phyloP scores from a whole-genome alignment of 2,329 filamentous ascomycete species.

The Stagonosporopsis cucurbitacearum region DNA sequence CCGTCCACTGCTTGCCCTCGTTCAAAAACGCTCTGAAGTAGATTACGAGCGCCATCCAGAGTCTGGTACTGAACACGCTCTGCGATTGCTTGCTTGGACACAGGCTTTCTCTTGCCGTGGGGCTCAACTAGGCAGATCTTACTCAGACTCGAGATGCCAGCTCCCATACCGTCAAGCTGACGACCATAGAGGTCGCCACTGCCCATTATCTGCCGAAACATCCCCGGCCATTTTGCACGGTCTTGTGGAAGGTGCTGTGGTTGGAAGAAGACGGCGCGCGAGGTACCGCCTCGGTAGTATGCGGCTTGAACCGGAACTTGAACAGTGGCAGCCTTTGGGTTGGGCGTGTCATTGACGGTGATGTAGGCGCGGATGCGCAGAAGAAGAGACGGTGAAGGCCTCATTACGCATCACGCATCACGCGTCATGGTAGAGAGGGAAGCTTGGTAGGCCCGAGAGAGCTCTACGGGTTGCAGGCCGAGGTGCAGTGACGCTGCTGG shows the following conservation, averaged over 20 bases:
- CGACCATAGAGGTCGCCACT: constrained; percentile 70
- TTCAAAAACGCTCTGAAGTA: neutral
- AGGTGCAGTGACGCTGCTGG: constrained; percentile 17
- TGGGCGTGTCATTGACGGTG: constrained; percentile 16
- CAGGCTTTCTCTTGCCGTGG: constrained; percentile 5
- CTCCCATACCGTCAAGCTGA: constrained; percentile 75
- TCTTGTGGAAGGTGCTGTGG: constrained; percentile 59
- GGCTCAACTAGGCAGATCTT: constrained; percentile 72
- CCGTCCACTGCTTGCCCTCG: constrained; percentile 13
- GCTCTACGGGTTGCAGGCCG: constrained; percentile 30
- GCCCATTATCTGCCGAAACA: constrained; percentile 66
- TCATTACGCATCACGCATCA: constrained; percentile 36
- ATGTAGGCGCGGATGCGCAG: constrained; percentile 23
- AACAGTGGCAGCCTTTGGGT: constrained; percentile 7
- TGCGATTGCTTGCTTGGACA: constrained; percentile 19
- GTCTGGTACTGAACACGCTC: constrained; percentile 1
- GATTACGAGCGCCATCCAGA: constrained; percentile 12
- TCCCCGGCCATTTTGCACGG: constrained; percentile 56
- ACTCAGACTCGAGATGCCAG: constrained; percentile 70
- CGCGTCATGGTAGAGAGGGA: constrained; percentile 1
- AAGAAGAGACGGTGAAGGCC: constrained; percentile 25
- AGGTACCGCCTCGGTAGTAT: constrained; percentile 74
- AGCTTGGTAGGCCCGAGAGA: neutral
- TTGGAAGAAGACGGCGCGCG: constrained; percentile 68
- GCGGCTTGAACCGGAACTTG: constrained; percentile 51